Conservation (phyloP, 169 alveolate genomes). For the Cystoisospora suis region DNA sequence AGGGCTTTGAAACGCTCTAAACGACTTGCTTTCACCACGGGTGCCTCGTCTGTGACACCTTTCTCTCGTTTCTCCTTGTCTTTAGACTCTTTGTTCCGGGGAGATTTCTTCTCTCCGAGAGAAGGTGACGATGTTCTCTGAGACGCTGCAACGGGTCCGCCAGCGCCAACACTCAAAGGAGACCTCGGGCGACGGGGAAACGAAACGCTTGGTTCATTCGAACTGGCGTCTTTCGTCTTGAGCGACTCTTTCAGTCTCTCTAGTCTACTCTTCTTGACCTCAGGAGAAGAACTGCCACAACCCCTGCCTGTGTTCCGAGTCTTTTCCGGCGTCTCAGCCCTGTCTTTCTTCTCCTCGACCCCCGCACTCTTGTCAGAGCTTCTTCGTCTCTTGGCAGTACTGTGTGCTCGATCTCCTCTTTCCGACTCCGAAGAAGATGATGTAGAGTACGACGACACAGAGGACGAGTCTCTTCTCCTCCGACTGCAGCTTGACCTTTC, state of each 20-base stretch:
- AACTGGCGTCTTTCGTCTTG: no score
- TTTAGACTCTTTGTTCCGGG: no score
- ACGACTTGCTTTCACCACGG: slow-evolving; percentile 41
- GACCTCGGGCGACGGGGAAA: no score
- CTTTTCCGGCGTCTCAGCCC: neutral
- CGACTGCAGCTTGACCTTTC: neutral
- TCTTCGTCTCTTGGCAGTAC: slow-evolving; percentile 7
- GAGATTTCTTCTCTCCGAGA: no score
- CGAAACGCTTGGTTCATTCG: no score
- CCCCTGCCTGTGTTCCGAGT: neutral
- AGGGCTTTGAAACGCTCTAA: slow-evolving; percentile 59
- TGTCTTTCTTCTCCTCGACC: neutral
- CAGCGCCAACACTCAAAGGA: no score
- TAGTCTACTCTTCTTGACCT: neutral
- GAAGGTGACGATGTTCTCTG: no score
- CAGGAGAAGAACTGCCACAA: neutral
- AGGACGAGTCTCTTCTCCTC: neutral
- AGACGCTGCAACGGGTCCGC: no score
- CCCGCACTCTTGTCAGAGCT: neutral
- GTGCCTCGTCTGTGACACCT: neutral
- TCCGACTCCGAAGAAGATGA: no score
- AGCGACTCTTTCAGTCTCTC: neutral
- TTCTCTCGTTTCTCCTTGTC: neutral
- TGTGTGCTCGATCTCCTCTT: no score
- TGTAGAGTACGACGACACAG: no score